phyloP scores from a whole-genome alignment of 768 basidiomycete genomes.

The Mycena filopes region DNA sequence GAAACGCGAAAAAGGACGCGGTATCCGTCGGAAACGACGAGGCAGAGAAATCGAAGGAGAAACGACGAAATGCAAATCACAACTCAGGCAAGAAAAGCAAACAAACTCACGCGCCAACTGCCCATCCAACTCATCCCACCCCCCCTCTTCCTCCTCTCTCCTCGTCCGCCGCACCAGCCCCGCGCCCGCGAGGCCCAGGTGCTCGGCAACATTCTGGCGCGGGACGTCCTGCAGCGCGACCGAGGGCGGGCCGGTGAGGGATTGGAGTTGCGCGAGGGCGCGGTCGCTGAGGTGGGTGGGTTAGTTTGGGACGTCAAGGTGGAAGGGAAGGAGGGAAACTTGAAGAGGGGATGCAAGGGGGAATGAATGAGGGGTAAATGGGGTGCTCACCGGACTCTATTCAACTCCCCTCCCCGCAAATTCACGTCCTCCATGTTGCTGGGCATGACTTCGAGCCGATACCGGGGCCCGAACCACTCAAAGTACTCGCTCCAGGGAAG shows the following conservation, averaged over 20 bases:
- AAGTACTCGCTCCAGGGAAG: constrained; percentile 92
- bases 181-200: constrained; percentile 61
- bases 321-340: background rate
- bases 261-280: constrained; percentile 57
- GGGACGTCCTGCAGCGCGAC: constrained; percentile 90
- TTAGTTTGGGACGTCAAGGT: too few relatives aligned
- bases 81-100: background rate
- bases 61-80: too few relatives aligned
- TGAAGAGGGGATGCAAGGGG: too few relatives aligned
- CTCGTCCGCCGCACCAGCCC: constrained; percentile 55
- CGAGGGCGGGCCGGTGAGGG: constrained; percentile 72
- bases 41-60: background rate
- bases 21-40: too few relatives aligned
- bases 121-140: constrained; percentile 72
- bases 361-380: too few relatives aligned
- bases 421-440: constrained; percentile 98
- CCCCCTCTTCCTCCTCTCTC: constrained; percentile 62
- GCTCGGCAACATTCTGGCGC: constrained; percentile 69
- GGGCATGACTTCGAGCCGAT: constrained; percentile 87
- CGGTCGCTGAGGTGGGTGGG: constrained; percentile 37
- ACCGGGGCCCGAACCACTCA: constrained; percentile 97
- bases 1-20: too few relatives aligned
- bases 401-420: constrained; percentile 79
- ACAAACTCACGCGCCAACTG: constrained; percentile 71
- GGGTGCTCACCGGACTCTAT: constrained; percentile 74